Base-by-base conservation (phyloP, 2,329 filamentous ascomycete genomes). In the Parastagonospora avenae region DNA sequence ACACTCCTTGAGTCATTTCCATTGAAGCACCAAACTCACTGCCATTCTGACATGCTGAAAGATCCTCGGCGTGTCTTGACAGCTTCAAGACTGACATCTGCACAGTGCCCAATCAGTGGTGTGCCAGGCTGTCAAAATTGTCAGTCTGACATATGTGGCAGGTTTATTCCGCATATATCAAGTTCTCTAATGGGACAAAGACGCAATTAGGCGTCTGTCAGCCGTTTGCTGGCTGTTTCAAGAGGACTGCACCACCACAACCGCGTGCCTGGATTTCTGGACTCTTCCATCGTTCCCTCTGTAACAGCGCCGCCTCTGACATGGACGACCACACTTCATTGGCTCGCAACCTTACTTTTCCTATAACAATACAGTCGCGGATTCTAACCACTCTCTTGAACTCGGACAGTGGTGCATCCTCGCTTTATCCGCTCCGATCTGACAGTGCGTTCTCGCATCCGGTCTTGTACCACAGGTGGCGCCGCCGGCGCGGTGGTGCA, bases 271-370 rank as follows among this genome's bases (percentile, higher is more conserved):
- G 36, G 42, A 16, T 35, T 42, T 39, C 33, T 30, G 35, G 40
- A 19, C 28, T 46, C n/a, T 36, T 40, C 33, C n/a, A 44, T 31
- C 29, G 48, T 52, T 50, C 52, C 54, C 19, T 28, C 24, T 16
- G 31, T 15, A 28, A 32, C 28, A 32, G 27, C 39, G 16, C 42
- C 19, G 29, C 36, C 42, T 28, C 24, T 37, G 24, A 43, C 42
- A 44, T 55, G 54, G 50, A 46, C 54, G 24, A 63, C 55, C 37
- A 50, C 32, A 36, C 16, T 50, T 40, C 42, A 60, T 58, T 46
- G 30, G 38, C 16, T 57, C 48, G 63, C 55, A 59, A 68, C 59
- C 41, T 41, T 48, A 50, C 59, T 47, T 58, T 59, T 9, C 59
- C 54, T 39, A 46, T 36, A 56, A 37, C 19, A 55, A 48, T 30